Evolutionary conservation across 2,329 filamentous ascomycete genomes (phyloP), one percentile per base, ranked within the genome.

Genomic region (Claviceps maximensis): DNA sequence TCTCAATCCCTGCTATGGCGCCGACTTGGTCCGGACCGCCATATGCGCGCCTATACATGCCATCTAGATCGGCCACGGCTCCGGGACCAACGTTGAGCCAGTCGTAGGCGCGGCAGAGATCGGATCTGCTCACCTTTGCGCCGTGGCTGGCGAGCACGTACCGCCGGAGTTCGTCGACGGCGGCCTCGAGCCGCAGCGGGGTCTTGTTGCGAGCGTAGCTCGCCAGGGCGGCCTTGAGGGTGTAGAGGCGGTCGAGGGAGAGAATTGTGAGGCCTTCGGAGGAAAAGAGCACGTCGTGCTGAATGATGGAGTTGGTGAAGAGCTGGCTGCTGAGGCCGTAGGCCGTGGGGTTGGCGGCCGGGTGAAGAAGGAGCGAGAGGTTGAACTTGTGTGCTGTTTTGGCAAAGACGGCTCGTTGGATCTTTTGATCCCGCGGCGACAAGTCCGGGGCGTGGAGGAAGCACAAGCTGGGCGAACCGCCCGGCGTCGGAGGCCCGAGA

Each of bases 271-370:
- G 70, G 19, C 79, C 79, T 27, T 78, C 75, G 2, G 77, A 74
- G 2, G 74, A 74, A 69, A 82, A 84, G 51, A 85, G 70, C 25
- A 79, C 65, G 54, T 82, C 77, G 61, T 83, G 80, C 59, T 85
- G 82, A 42, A 67, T 61, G 27, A 82, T 68, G 29, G 79, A 83
- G 53, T 75, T 73, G 52, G 73, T 71, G 48, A 83, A 70, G 17
- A 85, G 69, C 50, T 77, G 73, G 42, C 68, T 67, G 3, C 74
- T 75, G 7, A 80, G 65, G 23, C 73, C 71, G 45, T 71, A 73
- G 0, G 67, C 62, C 2, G 71, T 63, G 2, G 75, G 67, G 3
- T 68, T 69, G 13, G 71, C 65, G 13, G 74, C 67, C 0, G 72
- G 65, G 72, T 68, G 8, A 10, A 33, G 31, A 33, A 79, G 47